These are phyloP conservation scores for Nosema muscidifuracis DNA, from an alignment of 371 early-diverging fungal genomes.

Conservation along the genomic window DNA sequence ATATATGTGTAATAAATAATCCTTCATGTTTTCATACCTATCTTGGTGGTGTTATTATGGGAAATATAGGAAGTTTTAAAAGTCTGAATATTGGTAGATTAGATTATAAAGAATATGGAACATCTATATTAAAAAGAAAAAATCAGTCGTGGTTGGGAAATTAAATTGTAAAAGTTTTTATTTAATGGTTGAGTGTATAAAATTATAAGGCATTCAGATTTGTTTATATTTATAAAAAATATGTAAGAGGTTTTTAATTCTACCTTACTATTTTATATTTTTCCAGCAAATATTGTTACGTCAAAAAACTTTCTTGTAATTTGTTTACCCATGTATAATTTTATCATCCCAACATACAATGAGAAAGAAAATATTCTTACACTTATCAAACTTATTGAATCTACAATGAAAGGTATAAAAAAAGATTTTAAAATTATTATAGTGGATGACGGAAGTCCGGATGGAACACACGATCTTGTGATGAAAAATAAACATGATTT, in stretches of 20 bases:
- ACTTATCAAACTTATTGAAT: slow-evolving; percentile 77
- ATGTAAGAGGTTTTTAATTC: too few relatives aligned
- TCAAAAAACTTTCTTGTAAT: too few relatives aligned
- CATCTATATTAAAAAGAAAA: slow-evolving; percentile 44
- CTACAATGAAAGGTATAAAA: slow-evolving; percentile 70
- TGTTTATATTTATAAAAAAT: too few relatives aligned
- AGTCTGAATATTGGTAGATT: slow-evolving; percentile 38
- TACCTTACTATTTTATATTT: too few relatives aligned
- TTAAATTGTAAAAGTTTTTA: too few relatives aligned
- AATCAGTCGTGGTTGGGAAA: slow-evolving; percentile 41
- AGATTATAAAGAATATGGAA: slow-evolving; percentile 48
- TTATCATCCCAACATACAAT: slow-evolving; percentile 85
- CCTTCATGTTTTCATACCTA: slow-evolving; percentile 44
- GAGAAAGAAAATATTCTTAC: slow-evolving; percentile 89
- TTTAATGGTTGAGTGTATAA: too few relatives aligned
- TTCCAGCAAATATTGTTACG: too few relatives aligned
- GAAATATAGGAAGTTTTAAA: slow-evolving; percentile 35
- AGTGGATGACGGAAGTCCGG: slow-evolving; percentile 94
- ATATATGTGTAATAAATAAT: neutral
- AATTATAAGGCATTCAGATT: too few relatives aligned
- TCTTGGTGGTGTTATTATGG: slow-evolving; percentile 43
- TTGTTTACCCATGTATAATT: slow-evolving; percentile 40
- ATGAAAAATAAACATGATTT: slow-evolving; percentile 67
- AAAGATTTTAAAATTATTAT: slow-evolving; percentile 88
- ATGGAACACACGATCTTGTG: slow-evolving; percentile 86